Base-by-base conservation (phyloP, 768 basidiomycete genomes). In the Mycena haematopus region DNA sequence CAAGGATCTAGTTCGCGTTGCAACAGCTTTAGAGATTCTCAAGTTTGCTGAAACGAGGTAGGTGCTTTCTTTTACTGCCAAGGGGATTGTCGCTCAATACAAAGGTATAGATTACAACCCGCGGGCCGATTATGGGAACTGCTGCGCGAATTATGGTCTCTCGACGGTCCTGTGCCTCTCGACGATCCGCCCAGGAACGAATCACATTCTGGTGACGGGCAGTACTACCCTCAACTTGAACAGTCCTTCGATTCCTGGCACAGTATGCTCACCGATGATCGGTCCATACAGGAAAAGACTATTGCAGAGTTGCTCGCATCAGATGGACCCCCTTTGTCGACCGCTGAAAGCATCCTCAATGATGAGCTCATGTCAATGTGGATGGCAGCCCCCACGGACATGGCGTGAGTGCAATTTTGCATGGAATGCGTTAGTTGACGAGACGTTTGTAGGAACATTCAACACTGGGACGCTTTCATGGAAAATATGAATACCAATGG, bases 311-410 rank as follows among this genome's bases (percentile, higher is more conserved):
- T 62, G 14, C 60, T 62, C 19, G 58, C 58, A 8, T 56, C 60
- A 6, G 47, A 25, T 38, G 36, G 9, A 25, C 25, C 7, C 24
- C 29, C 4, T 9, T 31, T 9, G 9, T 31, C 29, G 4, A 31
- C 29, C 17, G 36, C 9, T 36, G 24, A 49, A 14, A 36, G 49
- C n/a, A 24, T 54, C 6, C 29, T 55, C 17, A 58, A 67, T 45
- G 58, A 67, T 19, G 58, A 67, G n/a, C 22, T 67, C 2, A 56
- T 59, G 58, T 52, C 66, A 10, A 60, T 61, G 62, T 67, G 58
- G 66, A 55, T 47, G 47, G 55, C 55, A 2, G 60, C 51, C 5
- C 59, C 63, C 11, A 47, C 50, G 1, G 50, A 42, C 4, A 25
- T 61, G 8, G 44, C 36, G 63, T 65, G 31, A 56, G 63, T 21